Evolutionary conservation across 2,329 filamentous ascomycete species (phyloP).

Genomic region (Cryphonectria nitschkei): DNA sequence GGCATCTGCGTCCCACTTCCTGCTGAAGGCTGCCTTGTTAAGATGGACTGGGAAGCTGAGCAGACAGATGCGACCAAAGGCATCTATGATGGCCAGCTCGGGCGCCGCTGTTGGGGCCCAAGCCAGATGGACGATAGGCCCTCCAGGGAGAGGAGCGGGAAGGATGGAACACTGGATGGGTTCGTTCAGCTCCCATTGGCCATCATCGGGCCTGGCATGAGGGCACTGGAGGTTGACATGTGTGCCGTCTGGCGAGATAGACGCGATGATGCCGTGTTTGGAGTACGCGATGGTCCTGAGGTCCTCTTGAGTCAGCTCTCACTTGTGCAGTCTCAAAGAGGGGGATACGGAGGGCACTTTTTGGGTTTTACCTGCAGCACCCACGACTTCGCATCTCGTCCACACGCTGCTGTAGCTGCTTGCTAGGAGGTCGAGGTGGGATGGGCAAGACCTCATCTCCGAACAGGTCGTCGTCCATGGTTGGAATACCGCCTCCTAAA

Average conservation of each 20-base stretch:
- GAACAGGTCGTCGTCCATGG: constrained; percentile 68
- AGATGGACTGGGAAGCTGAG: constrained; percentile 72
- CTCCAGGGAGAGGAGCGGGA: constrained; percentile 62
- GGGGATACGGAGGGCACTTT: background rate
- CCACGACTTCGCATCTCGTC: constrained; percentile 77
- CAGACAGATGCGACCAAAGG: constrained; percentile 75
- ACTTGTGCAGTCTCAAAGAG: constrained; percentile 17
- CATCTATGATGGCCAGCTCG: constrained; percentile 84
- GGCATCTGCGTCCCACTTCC: constrained; percentile 67
- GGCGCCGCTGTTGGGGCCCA: constrained; percentile 76
- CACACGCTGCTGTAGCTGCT: constrained; percentile 71
- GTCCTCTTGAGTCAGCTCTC: constrained; percentile 24
- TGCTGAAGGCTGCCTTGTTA: constrained; percentile 67
- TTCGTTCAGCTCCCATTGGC: constrained; percentile 76
- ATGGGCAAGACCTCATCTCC: constrained; percentile 39
- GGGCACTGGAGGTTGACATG: constrained; percentile 75
- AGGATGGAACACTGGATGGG: constrained; percentile 68
- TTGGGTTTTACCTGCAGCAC: constrained; percentile 73
- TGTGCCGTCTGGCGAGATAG: constrained; percentile 72
- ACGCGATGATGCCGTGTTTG: constrained; percentile 81
- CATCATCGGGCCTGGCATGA: constrained; percentile 68
- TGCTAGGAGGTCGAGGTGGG: constrained; percentile 58
- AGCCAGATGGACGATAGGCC: constrained; percentile 75
- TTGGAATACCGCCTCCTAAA: constrained; percentile 60
- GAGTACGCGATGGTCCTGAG: constrained; percentile 84